Percentiles rank a stretch among this genome's conserved stretches.
Evolutionary conservation across 1,284 basidiomycete species (phyloP).

Genomic region (Thelephora terrestris): DNA sequence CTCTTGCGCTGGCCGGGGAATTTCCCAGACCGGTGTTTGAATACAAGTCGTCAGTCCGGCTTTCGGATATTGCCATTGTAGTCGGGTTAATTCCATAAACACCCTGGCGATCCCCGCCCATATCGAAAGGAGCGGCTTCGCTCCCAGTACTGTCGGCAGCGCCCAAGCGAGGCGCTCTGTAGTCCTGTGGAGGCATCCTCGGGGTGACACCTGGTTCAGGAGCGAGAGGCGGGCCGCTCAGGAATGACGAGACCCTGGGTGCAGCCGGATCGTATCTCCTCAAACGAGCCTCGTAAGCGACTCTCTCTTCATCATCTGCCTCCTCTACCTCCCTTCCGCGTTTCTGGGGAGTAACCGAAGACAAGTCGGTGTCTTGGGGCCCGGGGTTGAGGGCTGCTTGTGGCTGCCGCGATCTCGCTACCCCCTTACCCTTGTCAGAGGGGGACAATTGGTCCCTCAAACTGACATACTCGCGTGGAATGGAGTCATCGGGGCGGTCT

Average conservation of each 20-base stretch:
- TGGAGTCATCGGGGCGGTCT: conserved; percentile 36
- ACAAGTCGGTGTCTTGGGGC: neutral
- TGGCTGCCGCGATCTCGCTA: conserved; percentile 9
- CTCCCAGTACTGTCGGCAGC: no score
- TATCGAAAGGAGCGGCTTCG: no score
- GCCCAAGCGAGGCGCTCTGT: neutral
- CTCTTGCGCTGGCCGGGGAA: no score
- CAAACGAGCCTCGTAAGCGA: conserved; percentile 7
- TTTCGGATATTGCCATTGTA: no score
- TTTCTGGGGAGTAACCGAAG: conserved; percentile 22
- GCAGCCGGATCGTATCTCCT: conserved; percentile 47
- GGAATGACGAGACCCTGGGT: conserved; percentile 40
- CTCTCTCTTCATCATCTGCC: neutral
- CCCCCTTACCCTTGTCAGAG: conserved; percentile 45
- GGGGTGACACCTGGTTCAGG: conserved; percentile 20
- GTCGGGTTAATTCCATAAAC: no score
- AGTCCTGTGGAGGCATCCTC: conserved; percentile 20
- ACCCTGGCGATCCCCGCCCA: no score
- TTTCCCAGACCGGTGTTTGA: no score
- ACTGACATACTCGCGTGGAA: conserved; percentile 33
- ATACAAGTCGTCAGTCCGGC: no score
- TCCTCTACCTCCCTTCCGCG: conserved; percentile 34
- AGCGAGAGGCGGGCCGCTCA: conserved; percentile 32
- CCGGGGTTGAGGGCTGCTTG: neutral
- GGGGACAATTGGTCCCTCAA: conserved; percentile 40